These are phyloP conservation scores for Pichia sp. DNA, from an alignment of 1,139 yeast species.

Conservation along the genomic window DNA sequence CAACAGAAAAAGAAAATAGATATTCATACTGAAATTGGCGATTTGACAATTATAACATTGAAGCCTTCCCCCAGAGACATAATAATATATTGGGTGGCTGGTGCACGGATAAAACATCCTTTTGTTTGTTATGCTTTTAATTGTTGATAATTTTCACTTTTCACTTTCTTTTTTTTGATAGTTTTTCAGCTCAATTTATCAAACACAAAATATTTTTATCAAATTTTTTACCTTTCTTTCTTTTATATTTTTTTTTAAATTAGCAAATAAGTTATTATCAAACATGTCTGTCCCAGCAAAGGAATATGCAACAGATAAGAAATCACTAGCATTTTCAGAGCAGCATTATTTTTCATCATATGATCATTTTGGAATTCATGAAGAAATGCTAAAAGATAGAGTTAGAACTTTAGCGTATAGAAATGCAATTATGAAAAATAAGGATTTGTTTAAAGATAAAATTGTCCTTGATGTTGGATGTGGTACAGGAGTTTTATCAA, in stretches of 20 bases:
- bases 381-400: constrained; percentile 96
- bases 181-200: neutral
- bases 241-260: neutral
- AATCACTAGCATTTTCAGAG: constrained; percentile 55
- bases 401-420: constrained; percentile 90
- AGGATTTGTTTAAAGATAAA: constrained; percentile 84
- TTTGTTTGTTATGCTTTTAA: neutral
- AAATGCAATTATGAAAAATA: constrained; percentile 88
- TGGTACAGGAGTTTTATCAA: constrained; percentile 94
- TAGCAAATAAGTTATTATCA: neutral
- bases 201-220: neutral
- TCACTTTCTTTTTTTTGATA: neutral
- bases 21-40: neutral
- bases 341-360: constrained; percentile 93
- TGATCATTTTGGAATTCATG: constrained; percentile 97
- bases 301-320: constrained; percentile 45
- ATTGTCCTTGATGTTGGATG: constrained; percentile 98
- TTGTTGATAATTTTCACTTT: neutral
- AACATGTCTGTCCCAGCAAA: neutral
- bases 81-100: neutral
- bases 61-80: neutral
- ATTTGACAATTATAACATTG: neutral
- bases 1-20: neutral
- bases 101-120: neutral
- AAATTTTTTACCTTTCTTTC: neutral